Evolutionary conservation across 768 basidiomycete species (phyloP), one percentile per base, ranked within the genome.

Genomic region (Austroboletus eburneus): DNA sequence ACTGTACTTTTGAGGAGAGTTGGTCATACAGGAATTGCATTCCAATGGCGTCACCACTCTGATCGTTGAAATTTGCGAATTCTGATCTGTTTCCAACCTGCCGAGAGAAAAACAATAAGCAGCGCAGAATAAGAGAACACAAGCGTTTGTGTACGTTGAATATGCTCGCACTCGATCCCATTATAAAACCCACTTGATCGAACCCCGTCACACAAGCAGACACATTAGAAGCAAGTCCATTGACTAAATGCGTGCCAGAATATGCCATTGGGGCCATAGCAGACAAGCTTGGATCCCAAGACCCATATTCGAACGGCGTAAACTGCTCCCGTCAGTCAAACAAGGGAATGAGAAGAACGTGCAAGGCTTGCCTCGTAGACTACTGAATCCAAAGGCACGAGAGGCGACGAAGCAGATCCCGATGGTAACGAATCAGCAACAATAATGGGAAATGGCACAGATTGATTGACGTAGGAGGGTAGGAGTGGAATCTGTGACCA

Each of bases 141-240:
- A 24, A 41, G 35, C 13, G 29, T 22, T 4, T 8, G 52, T 69
- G 46, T 52, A 79, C 81, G 52, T 81, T 82, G 66, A 87, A 87
- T 21, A 85, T 61, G 54, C 76, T 83, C 16, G 85, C 78, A 30
- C 87, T 88, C 3, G 79, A 79, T 9, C 85, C 89, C 72, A 88
- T 83, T 27, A 91, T 61, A 60, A 88, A 91, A 1, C 75, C 76
- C 0, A 75, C 77, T 61, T 85, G 85, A 58, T 91, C 87, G 55
- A 89, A 91, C 7, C 81, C 82, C 5, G 75, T 77, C 12, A 82
- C 81, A 61, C 91, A 94, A 1, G 77, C 64, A 10, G 79, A 76
- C 6, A 69, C 62, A 49, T 78, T 80, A 10, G 64, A 67, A 0
- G 83, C 74, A 47, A 69, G 57, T 3, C 85, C 87, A 46, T 83